phyloP scores from a whole-genome alignment of 1,139 yeast genomes.

The Pneumocystis carinii region DNA sequence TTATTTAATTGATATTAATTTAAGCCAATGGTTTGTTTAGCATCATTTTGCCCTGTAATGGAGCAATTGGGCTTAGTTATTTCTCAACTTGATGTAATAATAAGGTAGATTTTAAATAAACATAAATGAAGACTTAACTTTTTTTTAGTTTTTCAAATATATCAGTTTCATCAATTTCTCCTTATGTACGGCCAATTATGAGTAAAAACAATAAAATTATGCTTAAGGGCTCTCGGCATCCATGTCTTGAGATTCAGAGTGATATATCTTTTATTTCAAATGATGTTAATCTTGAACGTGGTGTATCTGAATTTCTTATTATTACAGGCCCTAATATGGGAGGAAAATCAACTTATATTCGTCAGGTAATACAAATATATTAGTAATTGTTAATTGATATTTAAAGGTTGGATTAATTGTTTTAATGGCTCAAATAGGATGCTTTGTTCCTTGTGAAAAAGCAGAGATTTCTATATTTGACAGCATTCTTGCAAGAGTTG shows the following conservation, averaged over 20 bases:
- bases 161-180: constrained; percentile 67
- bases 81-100: constrained; percentile 68
- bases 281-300: constrained; percentile 46
- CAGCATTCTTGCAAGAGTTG: constrained; percentile 89
- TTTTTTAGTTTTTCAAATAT: constrained; percentile 59
- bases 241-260: constrained; percentile 84
- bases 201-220: constrained; percentile 40
- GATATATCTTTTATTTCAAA: constrained; percentile 77
- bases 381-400: constrained; percentile 83
- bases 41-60: constrained; percentile 67
- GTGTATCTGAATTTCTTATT: constrained; percentile 50
- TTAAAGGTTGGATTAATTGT: constrained; percentile 84
- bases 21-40: constrained; percentile 8
- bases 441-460: constrained; percentile 63
- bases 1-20: neutral
- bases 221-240: constrained; percentile 70
- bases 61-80: constrained; percentile 48
- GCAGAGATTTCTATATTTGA: constrained; percentile 77
- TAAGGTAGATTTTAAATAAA: constrained; percentile 15
- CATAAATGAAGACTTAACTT: neutral
- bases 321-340: constrained; percentile 99
- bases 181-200: constrained; percentile 59
- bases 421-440: constrained; percentile 81
- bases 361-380: neutral
- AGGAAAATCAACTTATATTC: constrained; percentile 1